Base-by-base conservation (phyloP, 2,329 filamentous ascomycete species). In the Helminthosporium solani region DNA sequence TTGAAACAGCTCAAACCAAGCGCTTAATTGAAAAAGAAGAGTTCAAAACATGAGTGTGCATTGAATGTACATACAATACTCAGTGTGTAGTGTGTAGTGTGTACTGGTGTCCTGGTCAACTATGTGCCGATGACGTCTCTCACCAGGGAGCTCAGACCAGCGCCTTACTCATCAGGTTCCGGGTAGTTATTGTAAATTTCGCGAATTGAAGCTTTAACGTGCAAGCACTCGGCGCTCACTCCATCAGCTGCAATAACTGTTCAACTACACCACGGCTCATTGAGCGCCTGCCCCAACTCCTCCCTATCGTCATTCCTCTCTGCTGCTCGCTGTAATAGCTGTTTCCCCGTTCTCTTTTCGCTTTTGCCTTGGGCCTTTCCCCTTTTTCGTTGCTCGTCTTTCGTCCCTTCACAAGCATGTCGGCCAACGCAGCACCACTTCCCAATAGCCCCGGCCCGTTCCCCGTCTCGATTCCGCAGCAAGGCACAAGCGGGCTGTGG, bases 401-500 rank as follows among this genome's bases (percentile, higher is more conserved):
- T 45, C 41, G 41, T 38, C 23, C 27, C 35, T 3, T 7, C 20
- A 15, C 3, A 20, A 52, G 56, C 36, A 70, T 70, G 67, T 67
- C 66, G 44, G 46, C 50, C 46, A 56, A 62, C 52, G 54, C 58
- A 37, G 57, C 52, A 16, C 59, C 56, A 5, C 45, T 63, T 47
- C 61, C 64, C 33, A 63, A 61, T 50, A 50, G 51, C 42, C 67
- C 66, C n/a, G 63, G 63, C 28, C 65, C 63, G 7, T 63, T 68
- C 53, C 66, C 66, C 50, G 63, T 70, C 39, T 55, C 57, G 38
- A 60, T 67, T 44, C 58, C 78, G 30, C 67, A 73, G 36, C 61
- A 73, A 36, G 72, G 73, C 47, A 80, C 86, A 51, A 82, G 85
- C 49, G 86, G 88, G 37, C 75, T 94, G 45, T 96, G 90, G 90